Conservation (phyloP, 345 rosid species). For the Pugionium dolabratum region DNA sequence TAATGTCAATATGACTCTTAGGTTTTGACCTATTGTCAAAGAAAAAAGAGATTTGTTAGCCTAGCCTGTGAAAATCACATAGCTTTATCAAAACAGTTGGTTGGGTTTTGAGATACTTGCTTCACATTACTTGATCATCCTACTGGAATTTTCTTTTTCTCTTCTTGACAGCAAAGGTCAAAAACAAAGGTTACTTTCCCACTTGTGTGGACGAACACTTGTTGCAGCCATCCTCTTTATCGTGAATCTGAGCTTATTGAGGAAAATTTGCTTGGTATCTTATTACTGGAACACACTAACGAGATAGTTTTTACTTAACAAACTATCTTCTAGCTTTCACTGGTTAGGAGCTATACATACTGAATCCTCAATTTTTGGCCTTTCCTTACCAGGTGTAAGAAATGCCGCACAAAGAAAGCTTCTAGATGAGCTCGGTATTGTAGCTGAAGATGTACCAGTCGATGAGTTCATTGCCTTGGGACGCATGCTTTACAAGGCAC, state of each 20-base stretch:
- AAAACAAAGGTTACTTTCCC: slow-evolving; percentile 82
- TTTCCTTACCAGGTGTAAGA: slow-evolving; percentile 63
- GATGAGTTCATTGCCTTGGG: slow-evolving; percentile 53
- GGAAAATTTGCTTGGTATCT: slow-evolving; percentile 67
- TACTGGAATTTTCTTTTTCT: slow-evolving; percentile 3
- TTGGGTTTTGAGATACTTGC: slow-evolving; percentile 14
- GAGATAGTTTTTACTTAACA: neutral
- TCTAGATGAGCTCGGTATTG: slow-evolving; percentile 86
- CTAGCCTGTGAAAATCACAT: slow-evolving; percentile 3
- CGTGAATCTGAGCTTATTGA: slow-evolving; percentile 62
- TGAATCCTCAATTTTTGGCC: neutral
- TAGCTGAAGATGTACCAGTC: slow-evolving; percentile 81
- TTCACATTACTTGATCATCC: neutral
- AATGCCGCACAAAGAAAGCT: slow-evolving; percentile 98
- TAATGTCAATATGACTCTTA: neutral
- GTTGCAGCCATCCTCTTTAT: no score
- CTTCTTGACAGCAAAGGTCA: slow-evolving; percentile 77
- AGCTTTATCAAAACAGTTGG: neutral
- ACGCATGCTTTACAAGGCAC: no score
- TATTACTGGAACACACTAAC: neutral
- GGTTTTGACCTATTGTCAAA: neutral
- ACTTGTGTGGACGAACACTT: no score
- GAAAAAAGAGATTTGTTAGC: neutral
- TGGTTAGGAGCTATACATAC: neutral
- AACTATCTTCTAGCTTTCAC: neutral